Evolutionary conservation across 2,329 filamentous ascomycete species (phyloP).

Genomic region (Fusarium sp.): DNA sequence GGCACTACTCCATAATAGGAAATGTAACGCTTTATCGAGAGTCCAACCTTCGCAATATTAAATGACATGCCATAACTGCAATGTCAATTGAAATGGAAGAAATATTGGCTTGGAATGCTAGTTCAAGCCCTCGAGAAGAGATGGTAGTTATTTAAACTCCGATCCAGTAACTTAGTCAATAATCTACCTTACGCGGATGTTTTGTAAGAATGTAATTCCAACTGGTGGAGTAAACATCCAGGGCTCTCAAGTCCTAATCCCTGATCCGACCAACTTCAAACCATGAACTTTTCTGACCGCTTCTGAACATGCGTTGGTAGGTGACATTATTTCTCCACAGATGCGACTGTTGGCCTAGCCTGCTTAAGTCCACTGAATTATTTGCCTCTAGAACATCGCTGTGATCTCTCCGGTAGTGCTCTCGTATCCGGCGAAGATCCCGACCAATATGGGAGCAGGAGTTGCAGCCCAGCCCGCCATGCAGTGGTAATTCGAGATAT

Average conservation of each 20-base stretch:
- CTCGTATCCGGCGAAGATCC: not conserved
- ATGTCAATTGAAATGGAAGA: not conserved
- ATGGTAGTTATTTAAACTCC: not conserved
- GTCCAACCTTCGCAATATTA: constrained; percentile 1
- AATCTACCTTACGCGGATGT: not conserved
- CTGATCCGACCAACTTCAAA: not conserved
- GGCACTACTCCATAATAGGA: not conserved
- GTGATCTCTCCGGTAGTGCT: not conserved
- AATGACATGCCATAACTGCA: not conserved
- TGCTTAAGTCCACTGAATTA: not conserved
- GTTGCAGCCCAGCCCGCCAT: not conserved
- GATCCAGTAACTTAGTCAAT: no score
- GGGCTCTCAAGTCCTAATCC: no score
- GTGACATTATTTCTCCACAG: not conserved
- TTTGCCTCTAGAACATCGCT: not conserved
- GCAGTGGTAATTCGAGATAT: not conserved
- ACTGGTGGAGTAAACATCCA: no score
- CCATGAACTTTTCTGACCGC: not conserved
- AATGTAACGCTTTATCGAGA: not conserved
- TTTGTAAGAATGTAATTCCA: no score
- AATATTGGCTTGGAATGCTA: not conserved
- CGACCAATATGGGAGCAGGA: not conserved
- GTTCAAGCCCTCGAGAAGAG: not conserved
- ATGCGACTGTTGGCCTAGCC: not conserved
- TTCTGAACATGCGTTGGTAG: not conserved